A percentile compares a stretch with the other conserved stretches of the same genome.
Conservation (phyloP, 805 yeast genomes). For the Teunomyces gatunensis region DNA sequence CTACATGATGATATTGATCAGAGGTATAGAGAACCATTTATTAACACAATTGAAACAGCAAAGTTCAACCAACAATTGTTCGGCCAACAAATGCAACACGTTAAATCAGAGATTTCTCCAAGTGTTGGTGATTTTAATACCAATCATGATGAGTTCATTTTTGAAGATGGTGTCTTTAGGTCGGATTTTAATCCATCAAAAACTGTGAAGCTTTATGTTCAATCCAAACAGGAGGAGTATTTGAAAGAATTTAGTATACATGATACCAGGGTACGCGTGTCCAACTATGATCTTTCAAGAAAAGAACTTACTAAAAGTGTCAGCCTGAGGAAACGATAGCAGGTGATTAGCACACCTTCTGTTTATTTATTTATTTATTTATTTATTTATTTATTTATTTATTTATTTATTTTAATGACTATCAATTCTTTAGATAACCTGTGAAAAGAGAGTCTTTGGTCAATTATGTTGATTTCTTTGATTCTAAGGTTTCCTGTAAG, state of each 20-base stretch:
- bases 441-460: too few species aligned
- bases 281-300: conserved; percentile 4
- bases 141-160: conserved; percentile 14
- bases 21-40: conserved; percentile 1
- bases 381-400: too few species aligned
- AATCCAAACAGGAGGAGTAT: conserved; percentile 10
- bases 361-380: too few species aligned
- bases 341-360: too few species aligned
- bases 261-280: background rate
- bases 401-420: too few species aligned
- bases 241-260: background rate
- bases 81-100: background rate
- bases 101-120: conserved; percentile 11
- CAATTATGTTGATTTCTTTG: too few species aligned
- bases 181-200: conserved; percentile 26
- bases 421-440: too few species aligned
- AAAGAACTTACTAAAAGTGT: conserved; percentile 3
- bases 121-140: conserved; percentile 8
- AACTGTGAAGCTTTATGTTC: conserved; percentile 8
- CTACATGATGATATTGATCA: conserved; percentile 7
- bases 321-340: background rate
- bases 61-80: background rate
- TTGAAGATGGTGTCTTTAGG: conserved; percentile 22
- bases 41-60: background rate
- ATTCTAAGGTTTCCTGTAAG: too few species aligned